phyloP scores from a whole-genome alignment of 2,329 filamentous ascomycete genomes.

The Scytalidium lignicola region DNA sequence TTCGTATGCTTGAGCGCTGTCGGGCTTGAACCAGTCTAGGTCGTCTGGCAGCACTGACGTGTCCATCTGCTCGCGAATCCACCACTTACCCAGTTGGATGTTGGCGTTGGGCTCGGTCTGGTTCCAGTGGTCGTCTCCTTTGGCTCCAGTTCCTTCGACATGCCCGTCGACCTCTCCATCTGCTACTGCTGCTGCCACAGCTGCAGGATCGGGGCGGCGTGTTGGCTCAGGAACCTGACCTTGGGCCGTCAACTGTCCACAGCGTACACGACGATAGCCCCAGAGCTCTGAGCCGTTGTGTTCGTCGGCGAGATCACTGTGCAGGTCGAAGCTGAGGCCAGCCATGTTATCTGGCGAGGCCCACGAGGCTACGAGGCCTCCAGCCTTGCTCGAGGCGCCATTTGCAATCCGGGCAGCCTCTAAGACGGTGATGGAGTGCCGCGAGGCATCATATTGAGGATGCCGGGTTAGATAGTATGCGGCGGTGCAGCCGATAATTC shows the following conservation, averaged over 20 bases:
- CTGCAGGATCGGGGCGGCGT: not conserved
- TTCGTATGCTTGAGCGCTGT: slow-evolving; percentile 63
- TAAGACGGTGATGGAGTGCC: slow-evolving; percentile 74
- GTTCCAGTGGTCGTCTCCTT: slow-evolving; percentile 49
- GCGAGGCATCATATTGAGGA: slow-evolving; percentile 65
- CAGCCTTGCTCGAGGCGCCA: slow-evolving; percentile 87
- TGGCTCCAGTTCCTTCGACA: slow-evolving; percentile 23
- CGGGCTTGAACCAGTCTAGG: slow-evolving; percentile 73
- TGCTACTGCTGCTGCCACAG: slow-evolving; percentile 31
- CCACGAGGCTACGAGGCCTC: slow-evolving; percentile 82
- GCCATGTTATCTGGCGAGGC: slow-evolving; percentile 81
- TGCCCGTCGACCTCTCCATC: slow-evolving; percentile 13
- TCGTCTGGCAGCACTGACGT: slow-evolving; percentile 49
- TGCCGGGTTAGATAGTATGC: slow-evolving; percentile 88
- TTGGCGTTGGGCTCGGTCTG: slow-evolving; percentile 29
- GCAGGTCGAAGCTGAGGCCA: slow-evolving; percentile 75
- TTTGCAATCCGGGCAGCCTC: slow-evolving; percentile 79
- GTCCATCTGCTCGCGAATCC: slow-evolving; percentile 6
- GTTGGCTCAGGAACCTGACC: not conserved
- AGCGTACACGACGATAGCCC: slow-evolving; percentile 77
- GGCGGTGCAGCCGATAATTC: slow-evolving; percentile 84
- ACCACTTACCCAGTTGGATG: slow-evolving; percentile 10
- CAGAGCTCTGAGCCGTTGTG: slow-evolving; percentile 71
- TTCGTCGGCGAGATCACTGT: slow-evolving; percentile 72
- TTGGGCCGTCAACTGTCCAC: slow-evolving; percentile 57